Evolutionary conservation across 495 filamentous ascomycete species (phyloP).

Genomic region (Pyrenula massariospora): DNA sequence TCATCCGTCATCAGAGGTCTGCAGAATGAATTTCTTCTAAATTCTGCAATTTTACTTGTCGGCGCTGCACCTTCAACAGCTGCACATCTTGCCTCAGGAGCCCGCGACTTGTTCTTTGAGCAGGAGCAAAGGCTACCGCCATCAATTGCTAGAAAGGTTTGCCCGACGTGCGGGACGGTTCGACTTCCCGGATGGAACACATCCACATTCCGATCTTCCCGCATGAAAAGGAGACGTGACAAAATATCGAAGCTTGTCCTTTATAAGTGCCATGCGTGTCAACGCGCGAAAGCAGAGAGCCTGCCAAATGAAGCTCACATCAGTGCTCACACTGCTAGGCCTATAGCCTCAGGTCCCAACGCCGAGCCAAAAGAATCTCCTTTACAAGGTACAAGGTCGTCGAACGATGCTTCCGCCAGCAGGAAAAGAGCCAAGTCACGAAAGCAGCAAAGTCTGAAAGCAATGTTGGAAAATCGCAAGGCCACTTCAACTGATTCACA

Average conservation of each 20-base stretch:
- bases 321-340: too few species aligned
- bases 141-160: conserved; percentile 27
- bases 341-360: too few species aligned
- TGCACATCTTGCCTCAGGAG: conserved; percentile 28
- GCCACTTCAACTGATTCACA: neutral
- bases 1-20: too few species aligned
- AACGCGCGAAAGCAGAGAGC: neutral
- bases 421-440: conserved; percentile 47
- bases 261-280: neutral
- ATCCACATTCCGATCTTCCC: conserved; percentile 11
- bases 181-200: conserved; percentile 31
- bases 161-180: conserved; percentile 39
- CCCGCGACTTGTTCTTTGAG: conserved; percentile 28
- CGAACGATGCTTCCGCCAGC: conserved; percentile 46
- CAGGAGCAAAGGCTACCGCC: conserved; percentile 25
- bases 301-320: too few species aligned
- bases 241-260: conserved; percentile 5
- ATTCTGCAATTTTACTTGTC: conserved; percentile 29
- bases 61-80: conserved; percentile 33
- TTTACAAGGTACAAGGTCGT: too few species aligned
- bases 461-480: conserved; percentile 25
- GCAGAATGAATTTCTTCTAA: conserved; percentile 34
- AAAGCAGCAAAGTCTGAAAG: conserved; percentile 48
- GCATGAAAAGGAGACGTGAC: conserved; percentile 14
- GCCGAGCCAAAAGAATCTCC: too few species aligned